These are phyloP conservation scores for Backusella mclennaniae DNA, from an alignment of 192 early-diverging fungal species.

Conservation along the genomic window DNA sequence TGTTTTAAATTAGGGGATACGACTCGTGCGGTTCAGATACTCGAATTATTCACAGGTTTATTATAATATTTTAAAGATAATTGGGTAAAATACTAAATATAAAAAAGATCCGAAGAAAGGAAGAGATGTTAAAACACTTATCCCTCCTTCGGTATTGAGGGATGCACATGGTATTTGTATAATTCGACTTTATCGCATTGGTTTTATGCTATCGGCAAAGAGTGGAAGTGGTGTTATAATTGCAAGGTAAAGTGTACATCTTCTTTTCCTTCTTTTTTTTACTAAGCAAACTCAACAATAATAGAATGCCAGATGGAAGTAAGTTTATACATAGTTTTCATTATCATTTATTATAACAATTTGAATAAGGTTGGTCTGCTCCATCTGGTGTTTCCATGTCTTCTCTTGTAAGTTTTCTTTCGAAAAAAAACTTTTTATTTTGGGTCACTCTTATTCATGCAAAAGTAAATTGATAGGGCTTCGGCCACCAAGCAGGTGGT, in stretches of 20 bases:
- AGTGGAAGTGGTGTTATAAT: conserved; percentile 30
- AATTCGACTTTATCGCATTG: conserved; percentile 20
- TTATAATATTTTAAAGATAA: neutral
- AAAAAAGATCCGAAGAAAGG: conserved; percentile 19
- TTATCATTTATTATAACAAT: neutral
- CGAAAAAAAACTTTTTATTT: neutral
- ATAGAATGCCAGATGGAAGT: conserved; percentile 28
- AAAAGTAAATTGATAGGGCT: conserved; percentile 10
- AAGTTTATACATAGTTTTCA: neutral
- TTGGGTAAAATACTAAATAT: neutral
- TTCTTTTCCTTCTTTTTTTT: neutral
- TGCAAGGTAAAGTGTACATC: conserved; percentile 19
- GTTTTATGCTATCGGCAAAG: conserved; percentile 23
- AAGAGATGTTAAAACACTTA: conserved; percentile 17
- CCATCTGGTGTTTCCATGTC: conserved; percentile 29
- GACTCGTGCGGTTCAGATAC: neutral
- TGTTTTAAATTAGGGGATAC: conserved; percentile 7
- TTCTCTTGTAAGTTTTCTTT: conserved; percentile 18
- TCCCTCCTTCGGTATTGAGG: conserved; percentile 14
- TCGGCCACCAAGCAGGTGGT: conserved; percentile 22
- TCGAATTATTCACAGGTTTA: conserved; percentile 15
- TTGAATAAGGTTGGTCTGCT: conserved; percentile 23
- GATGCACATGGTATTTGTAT: conserved; percentile 29
- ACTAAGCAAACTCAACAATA: neutral
- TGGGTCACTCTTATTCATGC: neutral